Evolutionary conservation across 1,139 yeast genomes (phyloP).

Genomic region (Kurtzmaniella natalensis): DNA sequence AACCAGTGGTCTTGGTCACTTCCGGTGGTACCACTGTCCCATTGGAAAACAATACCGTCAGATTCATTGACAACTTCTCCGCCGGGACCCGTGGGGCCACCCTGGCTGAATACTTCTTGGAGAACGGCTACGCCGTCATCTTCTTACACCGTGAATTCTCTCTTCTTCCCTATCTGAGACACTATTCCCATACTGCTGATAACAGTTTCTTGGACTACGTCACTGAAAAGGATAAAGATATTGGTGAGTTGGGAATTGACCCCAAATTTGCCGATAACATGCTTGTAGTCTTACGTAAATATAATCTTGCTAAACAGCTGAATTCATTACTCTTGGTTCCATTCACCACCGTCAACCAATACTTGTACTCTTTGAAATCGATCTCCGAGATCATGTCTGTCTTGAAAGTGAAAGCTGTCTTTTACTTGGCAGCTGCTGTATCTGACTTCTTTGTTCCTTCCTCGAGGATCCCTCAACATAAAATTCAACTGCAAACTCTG

Average conservation of each 20-base stretch:
- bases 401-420: slow-evolving; percentile 55
- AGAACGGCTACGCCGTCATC: slow-evolving; percentile 84
- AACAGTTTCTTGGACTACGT: slow-evolving; percentile 84
- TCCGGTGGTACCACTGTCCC: slow-evolving; percentile 99
- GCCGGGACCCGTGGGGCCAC: slow-evolving; percentile 99
- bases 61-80: slow-evolving; percentile 94
- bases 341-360: slow-evolving; percentile 93
- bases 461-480: slow-evolving; percentile 83
- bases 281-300: slow-evolving; percentile 61
- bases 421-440: slow-evolving; percentile 95
- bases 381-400: slow-evolving; percentile 58
- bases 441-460: slow-evolving; percentile 92
- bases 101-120: slow-evolving; percentile 86
- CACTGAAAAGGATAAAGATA: slow-evolving; percentile 49
- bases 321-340: slow-evolving; percentile 69
- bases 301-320: slow-evolving; percentile 54
- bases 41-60: slow-evolving; percentile 88
- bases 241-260: slow-evolving; percentile 50
- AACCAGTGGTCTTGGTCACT: slow-evolving; percentile 74
- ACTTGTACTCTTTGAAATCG: slow-evolving; percentile 72
- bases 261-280: slow-evolving; percentile 59
- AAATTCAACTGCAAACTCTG: slow-evolving; percentile 78
- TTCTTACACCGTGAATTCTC: slow-evolving; percentile 91
- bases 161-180: slow-evolving; percentile 84
- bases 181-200: slow-evolving; percentile 72